These are phyloP conservation scores for Hygrophoropsis aurantiaca DNA, from an alignment of 768 basidiomycete genomes.

Conservation along the genomic window DNA sequence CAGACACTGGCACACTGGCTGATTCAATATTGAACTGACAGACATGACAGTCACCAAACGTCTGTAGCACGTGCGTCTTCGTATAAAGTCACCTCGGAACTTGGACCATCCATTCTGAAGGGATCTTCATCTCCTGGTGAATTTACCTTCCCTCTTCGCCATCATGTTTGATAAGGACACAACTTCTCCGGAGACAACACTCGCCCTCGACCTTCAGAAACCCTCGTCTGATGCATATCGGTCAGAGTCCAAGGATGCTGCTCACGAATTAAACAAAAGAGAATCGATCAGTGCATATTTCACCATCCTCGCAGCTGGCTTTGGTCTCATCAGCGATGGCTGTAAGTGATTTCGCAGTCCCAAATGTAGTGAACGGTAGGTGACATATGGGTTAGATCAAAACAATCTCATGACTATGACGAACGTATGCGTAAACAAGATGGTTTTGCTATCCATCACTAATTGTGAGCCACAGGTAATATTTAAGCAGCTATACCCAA, in stretches of 20 bases:
- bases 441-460: background rate
- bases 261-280: slow-evolving; percentile 29
- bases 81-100: slow-evolving; percentile 21
- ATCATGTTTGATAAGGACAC: slow-evolving; percentile 23
- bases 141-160: background rate
- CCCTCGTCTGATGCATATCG: slow-evolving; percentile 23
- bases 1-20: no score
- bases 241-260: slow-evolving; percentile 18
- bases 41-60: background rate
- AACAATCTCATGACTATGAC: slow-evolving; percentile 72
- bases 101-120: background rate
- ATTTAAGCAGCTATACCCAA: slow-evolving; percentile 63
- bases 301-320: slow-evolving; percentile 63
- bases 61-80: slow-evolving; percentile 21
- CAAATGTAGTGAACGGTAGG: background rate
- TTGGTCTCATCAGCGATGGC: slow-evolving; percentile 65
- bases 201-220: slow-evolving; percentile 10
- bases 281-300: slow-evolving; percentile 57
- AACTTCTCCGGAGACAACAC: slow-evolving; percentile 7
- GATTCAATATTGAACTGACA: no score
- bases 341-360: slow-evolving; percentile 34
- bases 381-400: slow-evolving; percentile 45
- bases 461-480: slow-evolving; percentile 44
- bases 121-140: background rate
- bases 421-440: slow-evolving; percentile 41